A percentile compares a stretch with the other conserved stretches of the same genome.
These are phyloP conservation scores for Tripterygium wilfordii DNA, from an alignment of 177 flowering plant genomes.

Conservation along the genomic window DNA sequence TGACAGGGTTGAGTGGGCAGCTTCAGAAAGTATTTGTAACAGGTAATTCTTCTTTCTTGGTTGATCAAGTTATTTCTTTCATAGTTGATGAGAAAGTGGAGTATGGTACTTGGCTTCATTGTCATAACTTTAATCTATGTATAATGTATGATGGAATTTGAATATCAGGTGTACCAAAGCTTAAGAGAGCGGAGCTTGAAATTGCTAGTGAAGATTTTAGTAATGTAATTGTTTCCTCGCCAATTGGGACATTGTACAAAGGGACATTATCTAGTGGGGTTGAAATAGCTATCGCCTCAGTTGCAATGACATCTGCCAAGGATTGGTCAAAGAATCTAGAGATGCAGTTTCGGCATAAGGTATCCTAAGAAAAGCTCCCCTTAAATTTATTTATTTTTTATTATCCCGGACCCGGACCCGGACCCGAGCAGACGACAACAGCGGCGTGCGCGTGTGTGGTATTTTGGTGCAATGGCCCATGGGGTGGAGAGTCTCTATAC, in stretches of 20 bases:
- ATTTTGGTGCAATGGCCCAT: not conserved
- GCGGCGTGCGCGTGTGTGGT: too few relatives aligned
- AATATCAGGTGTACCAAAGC: conserved; percentile 57
- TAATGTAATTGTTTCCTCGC: conserved; percentile 54
- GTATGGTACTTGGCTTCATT: too few relatives aligned
- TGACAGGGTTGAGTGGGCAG: conserved; percentile 64
- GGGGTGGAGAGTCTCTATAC: too few relatives aligned
- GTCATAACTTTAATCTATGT: too few relatives aligned
- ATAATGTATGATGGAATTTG: too few relatives aligned
- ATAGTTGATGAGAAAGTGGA: too few relatives aligned
- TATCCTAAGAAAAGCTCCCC: conserved; percentile 8
- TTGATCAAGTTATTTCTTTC: not conserved
- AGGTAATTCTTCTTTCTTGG: conserved; percentile 27
- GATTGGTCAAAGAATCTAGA: conserved; percentile 52
- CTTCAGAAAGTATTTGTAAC: conserved; percentile 54
- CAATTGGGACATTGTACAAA: conserved; percentile 56
- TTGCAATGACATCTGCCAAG: conserved; percentile 27
- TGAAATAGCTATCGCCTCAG: conserved; percentile 58
- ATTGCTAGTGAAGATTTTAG: conserved; percentile 78
- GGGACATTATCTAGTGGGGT: conserved; percentile 71
- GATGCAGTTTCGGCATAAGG: conserved; percentile 57
- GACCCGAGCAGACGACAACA: too few relatives aligned
- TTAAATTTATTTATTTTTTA: not conserved
- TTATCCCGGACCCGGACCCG: too few relatives aligned
- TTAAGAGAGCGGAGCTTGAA: conserved; percentile 61